Base-by-base conservation (phyloP, 2,329 filamentous ascomycete species). In the Penicillium sp. region DNA sequence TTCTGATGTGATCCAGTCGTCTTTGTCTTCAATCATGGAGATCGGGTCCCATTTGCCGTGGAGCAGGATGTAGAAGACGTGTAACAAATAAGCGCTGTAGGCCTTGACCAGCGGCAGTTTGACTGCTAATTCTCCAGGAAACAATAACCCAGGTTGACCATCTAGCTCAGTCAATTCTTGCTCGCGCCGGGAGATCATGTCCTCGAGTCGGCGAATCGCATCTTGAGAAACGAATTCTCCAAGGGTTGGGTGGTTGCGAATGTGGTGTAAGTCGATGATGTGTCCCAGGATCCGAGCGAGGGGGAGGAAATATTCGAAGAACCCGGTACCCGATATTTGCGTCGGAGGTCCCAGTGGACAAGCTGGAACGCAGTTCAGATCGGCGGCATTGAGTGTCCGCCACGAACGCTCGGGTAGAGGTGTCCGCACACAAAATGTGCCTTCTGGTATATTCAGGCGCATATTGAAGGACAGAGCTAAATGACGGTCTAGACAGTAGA, bases 11-110 rank as follows among this genome's bases (percentile, higher is more conserved):
- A 77, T 79, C 75, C 76, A 80, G 61, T 75, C 73, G 47, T 77
- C 76, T 20, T 73, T 68, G 53, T 79, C 72, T 50, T 80, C 77
- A 38, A 80, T 65, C 71, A 80, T 76, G 28, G 69, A 74, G 31
- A 79, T 74, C 3, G 76, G 74, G 53, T 80, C 77, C 76, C 76
- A 79, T 61, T 79, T 78, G 0, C 76, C 76, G 51, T 78, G 70
- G 0, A 80, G 64, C 0, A 80, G 65, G 3, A 80, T 76, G 50
- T 78, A 70, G 0, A 80, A 67, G 0, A 80, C 77, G 44, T 77
- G 76, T 0, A 79, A 59, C 16, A 80, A 74, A 54, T 78, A 74
- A 0, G 69, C 77, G 52, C 73, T 75, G 61, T 80, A 80, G 0
- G 74, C 74, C n/a, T 70, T 69, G 1, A 78, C 76, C 1, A 78